Percentiles rank a stretch among this genome's conserved stretches.
phyloP scores from a whole-genome alignment of 106 monocot species.

The Dendrobium huoshanense region DNA sequence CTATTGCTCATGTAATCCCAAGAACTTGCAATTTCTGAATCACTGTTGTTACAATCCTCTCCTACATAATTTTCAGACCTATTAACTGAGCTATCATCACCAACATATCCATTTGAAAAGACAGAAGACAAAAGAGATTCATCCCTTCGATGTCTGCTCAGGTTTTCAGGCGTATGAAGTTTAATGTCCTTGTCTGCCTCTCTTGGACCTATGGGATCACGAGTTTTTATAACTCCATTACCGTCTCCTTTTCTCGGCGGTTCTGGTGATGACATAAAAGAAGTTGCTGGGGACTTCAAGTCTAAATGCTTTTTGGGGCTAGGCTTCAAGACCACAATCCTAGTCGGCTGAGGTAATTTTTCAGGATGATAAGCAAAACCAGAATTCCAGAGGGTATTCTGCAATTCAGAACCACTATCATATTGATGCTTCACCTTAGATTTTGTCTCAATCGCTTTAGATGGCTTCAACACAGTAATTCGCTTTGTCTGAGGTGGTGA shows the following conservation, averaged over 20 bases:
- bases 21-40: slow-evolving; percentile 29
- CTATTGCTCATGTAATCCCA: slow-evolving; percentile 31
- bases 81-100: slow-evolving; percentile 47
- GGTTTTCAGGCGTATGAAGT: slow-evolving; percentile 20
- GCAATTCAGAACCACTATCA: slow-evolving; percentile 9
- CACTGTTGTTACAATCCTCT: slow-evolving; percentile 23
- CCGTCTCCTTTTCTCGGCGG: not conserved
- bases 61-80: slow-evolving; percentile 35
- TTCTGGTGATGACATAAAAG: slow-evolving; percentile 9
- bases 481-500: slow-evolving; percentile 29
- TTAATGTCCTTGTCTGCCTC: slow-evolving; percentile 38
- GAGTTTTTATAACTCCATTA: slow-evolving; percentile 9
- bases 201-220: slow-evolving; percentile 15
- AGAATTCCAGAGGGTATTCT: slow-evolving; percentile 18
- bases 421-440: not conserved
- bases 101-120: slow-evolving; percentile 44
- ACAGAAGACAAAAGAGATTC: slow-evolving; percentile 33
- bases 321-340: slow-evolving; percentile 70
- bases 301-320: slow-evolving; percentile 28
- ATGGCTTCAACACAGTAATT: slow-evolving; percentile 63
- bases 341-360: slow-evolving; percentile 27
- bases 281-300: not conserved
- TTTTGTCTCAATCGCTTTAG: slow-evolving; percentile 32
- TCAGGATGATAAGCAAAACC: slow-evolving; percentile 21
- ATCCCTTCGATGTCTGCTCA: slow-evolving; percentile 20